Evolutionary conservation across 192 early-diverging fungal species (phyloP).

Genomic region (Podila epigama): DNA sequence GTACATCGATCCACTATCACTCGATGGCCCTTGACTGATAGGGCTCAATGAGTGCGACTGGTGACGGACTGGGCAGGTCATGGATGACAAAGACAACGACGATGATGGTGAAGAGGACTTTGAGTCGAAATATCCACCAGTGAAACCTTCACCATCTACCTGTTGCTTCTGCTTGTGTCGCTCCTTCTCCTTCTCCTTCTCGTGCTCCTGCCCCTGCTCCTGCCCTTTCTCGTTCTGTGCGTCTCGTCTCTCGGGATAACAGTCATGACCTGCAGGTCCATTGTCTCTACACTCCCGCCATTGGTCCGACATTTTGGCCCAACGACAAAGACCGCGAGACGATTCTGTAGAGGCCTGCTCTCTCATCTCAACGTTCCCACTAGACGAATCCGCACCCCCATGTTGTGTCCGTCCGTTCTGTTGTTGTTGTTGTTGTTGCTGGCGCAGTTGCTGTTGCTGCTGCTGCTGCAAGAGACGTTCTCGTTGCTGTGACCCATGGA

Average conservation of each 20-base stretch:
- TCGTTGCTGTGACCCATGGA: slow-evolving; percentile 34
- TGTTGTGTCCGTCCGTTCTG: too few species aligned
- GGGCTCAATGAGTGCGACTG: background rate
- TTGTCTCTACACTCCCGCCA: slow-evolving; percentile 30
- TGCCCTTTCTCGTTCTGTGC: background rate
- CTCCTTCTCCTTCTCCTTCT: background rate
- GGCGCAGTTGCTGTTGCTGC: background rate
- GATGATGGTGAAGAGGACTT: background rate
- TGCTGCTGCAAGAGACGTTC: slow-evolving; percentile 15
- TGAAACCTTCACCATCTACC: background rate
- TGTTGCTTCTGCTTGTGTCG: background rate
- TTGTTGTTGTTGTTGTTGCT: background rate
- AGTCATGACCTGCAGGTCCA: slow-evolving; percentile 18
- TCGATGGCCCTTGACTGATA: background rate
- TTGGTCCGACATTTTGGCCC: slow-evolving; percentile 33
- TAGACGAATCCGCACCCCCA: too few species aligned
- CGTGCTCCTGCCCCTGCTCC: slow-evolving; percentile 5
- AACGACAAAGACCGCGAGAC: slow-evolving; percentile 8
- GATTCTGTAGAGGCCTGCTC: slow-evolving; percentile 1
- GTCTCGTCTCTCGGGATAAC: too few species aligned
- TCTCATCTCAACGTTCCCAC: slow-evolving; percentile 12
- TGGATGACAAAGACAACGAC: background rate
- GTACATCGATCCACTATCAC: background rate
- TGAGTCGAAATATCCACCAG: slow-evolving; percentile 13
- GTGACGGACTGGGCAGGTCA: background rate